Evolutionary conservation across 768 basidiomycete species (phyloP).

Genomic region (Trametes meyenii): DNA sequence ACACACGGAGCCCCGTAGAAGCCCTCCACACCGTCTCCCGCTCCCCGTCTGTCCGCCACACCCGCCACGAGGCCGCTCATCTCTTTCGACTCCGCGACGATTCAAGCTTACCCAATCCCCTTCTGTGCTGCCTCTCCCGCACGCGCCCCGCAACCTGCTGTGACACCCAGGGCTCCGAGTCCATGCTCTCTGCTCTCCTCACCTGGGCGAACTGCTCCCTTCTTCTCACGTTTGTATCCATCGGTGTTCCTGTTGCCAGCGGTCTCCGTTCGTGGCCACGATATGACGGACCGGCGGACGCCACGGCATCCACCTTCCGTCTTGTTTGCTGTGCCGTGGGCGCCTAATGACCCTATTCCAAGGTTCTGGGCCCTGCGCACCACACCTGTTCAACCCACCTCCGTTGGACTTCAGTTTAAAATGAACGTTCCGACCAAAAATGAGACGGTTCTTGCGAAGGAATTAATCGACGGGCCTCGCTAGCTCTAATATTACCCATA

Average conservation of each 20-base stretch:
- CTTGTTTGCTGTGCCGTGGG: constrained; percentile 13
- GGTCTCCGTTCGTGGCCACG: neutral
- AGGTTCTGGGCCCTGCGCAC: neutral
- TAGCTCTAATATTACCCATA: too few relatives aligned
- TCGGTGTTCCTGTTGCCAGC: neutral
- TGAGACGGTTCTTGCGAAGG: too few relatives aligned
- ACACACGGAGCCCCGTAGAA: neutral
- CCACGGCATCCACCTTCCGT: constrained; percentile 10
- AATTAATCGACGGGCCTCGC: too few relatives aligned
- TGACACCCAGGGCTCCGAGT: neutral
- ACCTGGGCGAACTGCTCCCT: neutral
- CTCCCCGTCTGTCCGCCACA: neutral
- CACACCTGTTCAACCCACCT: too few relatives aligned
- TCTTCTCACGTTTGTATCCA: neutral
- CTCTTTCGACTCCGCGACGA: constrained; percentile 18
- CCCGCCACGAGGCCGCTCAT: constrained; percentile 2
- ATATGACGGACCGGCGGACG: neutral
- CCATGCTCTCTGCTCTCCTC: neutral
- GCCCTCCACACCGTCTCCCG: neutral
- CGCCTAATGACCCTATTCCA: neutral
- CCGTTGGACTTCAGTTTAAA: too few relatives aligned
- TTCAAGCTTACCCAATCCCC: constrained; percentile 21
- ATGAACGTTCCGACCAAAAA: too few relatives aligned
- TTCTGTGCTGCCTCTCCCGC: constrained; percentile 2
- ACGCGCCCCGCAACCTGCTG: constrained; percentile 1